These are phyloP conservation scores for Lichtheimia ramosa DNA, from an alignment of 371 early-diverging fungal genomes.

Conservation along the genomic window DNA sequence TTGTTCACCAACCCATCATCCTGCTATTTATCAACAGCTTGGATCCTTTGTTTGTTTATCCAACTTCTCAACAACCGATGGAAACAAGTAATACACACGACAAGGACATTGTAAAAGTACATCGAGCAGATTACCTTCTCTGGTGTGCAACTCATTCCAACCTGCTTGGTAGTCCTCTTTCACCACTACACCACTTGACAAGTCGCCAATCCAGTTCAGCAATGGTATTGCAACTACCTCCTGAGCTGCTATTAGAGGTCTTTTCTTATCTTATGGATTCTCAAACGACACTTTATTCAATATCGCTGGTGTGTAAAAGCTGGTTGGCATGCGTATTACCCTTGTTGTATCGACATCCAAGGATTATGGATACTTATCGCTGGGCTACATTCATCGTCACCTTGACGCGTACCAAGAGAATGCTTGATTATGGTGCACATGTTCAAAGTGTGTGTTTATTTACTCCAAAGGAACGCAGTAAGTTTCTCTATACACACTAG, in stretches of 20 bases:
- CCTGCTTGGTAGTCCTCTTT: too few species aligned
- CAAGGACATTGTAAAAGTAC: too few species aligned
- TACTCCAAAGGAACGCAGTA: slow-evolving; percentile 7
- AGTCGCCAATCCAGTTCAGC: too few species aligned
- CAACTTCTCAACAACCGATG: too few species aligned
- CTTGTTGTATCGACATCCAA: slow-evolving; percentile 48
- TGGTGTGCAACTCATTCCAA: too few species aligned
- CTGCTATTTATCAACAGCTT: too few species aligned
- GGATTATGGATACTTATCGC: slow-evolving; percentile 47
- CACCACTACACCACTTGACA: too few species aligned
- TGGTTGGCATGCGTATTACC: slow-evolving; percentile 57
- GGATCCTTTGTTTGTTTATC: too few species aligned
- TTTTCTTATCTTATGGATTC: slow-evolving; percentile 27
- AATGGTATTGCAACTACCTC: slow-evolving; percentile 21
- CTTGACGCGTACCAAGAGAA: slow-evolving; percentile 38
- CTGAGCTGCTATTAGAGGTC: slow-evolving; percentile 48
- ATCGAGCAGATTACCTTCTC: too few species aligned
- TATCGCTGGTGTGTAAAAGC: slow-evolving; percentile 48
- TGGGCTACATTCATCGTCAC: slow-evolving; percentile 65
- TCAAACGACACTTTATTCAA: slow-evolving; percentile 38
- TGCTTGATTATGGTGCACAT: slow-evolving; percentile 31
- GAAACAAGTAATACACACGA: too few species aligned
- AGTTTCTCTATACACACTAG: too few species aligned
- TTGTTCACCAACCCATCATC: too few species aligned
- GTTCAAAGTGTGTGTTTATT: slow-evolving; percentile 33